Conservation (phyloP, 331 rosid genomes). For the Malus hybrid region DNA sequence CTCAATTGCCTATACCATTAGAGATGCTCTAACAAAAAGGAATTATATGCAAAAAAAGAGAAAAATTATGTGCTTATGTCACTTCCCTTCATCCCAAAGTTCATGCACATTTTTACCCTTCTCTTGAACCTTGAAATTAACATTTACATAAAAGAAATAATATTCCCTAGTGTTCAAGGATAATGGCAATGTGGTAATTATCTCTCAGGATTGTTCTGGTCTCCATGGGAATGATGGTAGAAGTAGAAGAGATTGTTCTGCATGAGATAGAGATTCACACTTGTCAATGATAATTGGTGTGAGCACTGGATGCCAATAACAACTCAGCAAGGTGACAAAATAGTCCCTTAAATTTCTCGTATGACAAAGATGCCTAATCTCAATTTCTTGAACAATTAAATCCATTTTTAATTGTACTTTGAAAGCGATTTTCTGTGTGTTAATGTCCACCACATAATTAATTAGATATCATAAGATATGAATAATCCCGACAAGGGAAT, state of each 20-base stretch:
- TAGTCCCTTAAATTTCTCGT: conserved; percentile 3
- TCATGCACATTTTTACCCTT: not conserved
- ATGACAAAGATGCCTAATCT: conserved; percentile 4
- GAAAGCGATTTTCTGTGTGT: conserved; percentile 26
- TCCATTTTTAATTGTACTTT: conserved; percentile 3
- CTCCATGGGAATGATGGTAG: not conserved
- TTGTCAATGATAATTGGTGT: conserved; percentile 14
- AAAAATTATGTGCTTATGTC: not conserved
- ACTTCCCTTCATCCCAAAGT: not conserved
- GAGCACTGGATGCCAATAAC: conserved; percentile 17
- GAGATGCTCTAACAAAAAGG: no score
- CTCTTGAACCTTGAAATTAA: not conserved
- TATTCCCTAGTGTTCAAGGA: not conserved
- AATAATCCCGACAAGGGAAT: conserved; percentile 4
- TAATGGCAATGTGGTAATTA: not conserved
- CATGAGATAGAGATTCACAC: not conserved
- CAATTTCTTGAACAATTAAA: not conserved
- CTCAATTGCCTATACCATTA: no score
- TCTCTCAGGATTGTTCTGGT: not conserved
- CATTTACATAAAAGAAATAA: not conserved
- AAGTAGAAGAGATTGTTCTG: not conserved
- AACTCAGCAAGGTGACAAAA: conserved; percentile 13
- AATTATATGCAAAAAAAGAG: no score
- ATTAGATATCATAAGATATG: not conserved
- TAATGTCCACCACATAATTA: conserved; percentile 2